These are phyloP conservation scores for Kwoniella sp. DNA, from an alignment of 768 basidiomycete genomes.

Conservation along the genomic window DNA sequence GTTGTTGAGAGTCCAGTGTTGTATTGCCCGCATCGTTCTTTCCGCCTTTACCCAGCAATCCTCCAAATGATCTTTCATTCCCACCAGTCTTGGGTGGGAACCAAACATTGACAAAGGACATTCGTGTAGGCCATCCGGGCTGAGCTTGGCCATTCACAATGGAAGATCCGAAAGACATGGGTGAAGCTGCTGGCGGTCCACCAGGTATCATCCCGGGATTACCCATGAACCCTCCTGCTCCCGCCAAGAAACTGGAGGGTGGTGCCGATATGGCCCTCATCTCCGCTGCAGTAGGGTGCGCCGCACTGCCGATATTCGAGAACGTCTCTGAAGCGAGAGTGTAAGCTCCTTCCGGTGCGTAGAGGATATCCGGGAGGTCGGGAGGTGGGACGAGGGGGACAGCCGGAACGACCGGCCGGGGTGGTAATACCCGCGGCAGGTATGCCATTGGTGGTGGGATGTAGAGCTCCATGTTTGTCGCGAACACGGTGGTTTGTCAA, in stretches of 20 bases:
- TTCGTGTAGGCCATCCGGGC: slow-evolving; percentile 42
- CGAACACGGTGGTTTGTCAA: background rate
- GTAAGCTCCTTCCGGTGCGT: slow-evolving; percentile 51
- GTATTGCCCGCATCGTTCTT: background rate
- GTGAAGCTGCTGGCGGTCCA: slow-evolving; percentile 21
- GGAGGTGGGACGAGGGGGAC: slow-evolving; percentile 48
- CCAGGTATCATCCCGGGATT: slow-evolving; percentile 25
- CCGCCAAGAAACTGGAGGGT: slow-evolving; percentile 31
- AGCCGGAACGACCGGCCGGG: slow-evolving; percentile 44
- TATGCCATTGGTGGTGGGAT: slow-evolving; percentile 44
- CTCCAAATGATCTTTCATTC: slow-evolving; percentile 35
- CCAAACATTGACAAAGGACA: slow-evolving; percentile 48
- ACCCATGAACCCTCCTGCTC: slow-evolving; percentile 42
- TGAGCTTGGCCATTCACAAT: slow-evolving; percentile 48
- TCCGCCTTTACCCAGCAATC: slow-evolving; percentile 36
- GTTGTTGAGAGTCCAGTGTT: slow-evolving; percentile 6
- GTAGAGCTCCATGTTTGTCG: slow-evolving; percentile 42
- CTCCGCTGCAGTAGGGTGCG: slow-evolving; percentile 31
- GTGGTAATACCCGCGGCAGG: slow-evolving; percentile 43
- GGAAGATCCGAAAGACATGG: slow-evolving; percentile 40
- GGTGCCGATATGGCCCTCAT: slow-evolving; percentile 15
- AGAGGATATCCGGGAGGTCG: slow-evolving; percentile 41
- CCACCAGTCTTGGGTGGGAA: slow-evolving; percentile 43
- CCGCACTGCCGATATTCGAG: slow-evolving; percentile 36
- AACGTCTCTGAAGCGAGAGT: slow-evolving; percentile 33